Evolutionary conservation across 352 stramenopile genomes (phyloP), one percentile per base, ranked within the genome.

Genomic region (Globisporangium paroecandrum): DNA sequence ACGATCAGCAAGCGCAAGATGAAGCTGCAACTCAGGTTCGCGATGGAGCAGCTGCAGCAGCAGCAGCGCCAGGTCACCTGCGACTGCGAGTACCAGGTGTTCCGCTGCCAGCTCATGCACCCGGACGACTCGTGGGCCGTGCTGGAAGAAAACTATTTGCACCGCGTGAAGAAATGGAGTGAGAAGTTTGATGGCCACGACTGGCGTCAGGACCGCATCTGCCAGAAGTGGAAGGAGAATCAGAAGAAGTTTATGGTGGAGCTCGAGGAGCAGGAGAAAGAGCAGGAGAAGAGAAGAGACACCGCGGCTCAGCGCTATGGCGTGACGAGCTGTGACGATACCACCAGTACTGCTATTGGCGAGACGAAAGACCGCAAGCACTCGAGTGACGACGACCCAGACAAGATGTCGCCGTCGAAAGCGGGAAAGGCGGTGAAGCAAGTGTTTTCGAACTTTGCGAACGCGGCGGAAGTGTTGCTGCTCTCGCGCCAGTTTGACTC

Each of bases 221-320:
- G 84, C 60, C 82, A 90, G 62, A 89, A 89, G 69, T 90, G 84
- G 84, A 79, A 79, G 53, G 82, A 89, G 57, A 82, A 90, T 60
- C 82, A 92, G 64, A 76, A 85, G 51, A 78, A 77, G 34, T 81
- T 88, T 55, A 54, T 62, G n/a, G 54, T 73, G n/a, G 72, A 71
- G 46, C 36, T 8, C 22, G 49, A 46, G 10, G 49, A 46, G 12
- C 38, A 22, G 32, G 32, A 38, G 8, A 38, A 38, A 38, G 32
- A 38, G 7, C 24, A 27, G 20, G 22, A 62, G 36, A 51, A 56
- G 43, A 43, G 29, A 25, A 25, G 22, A 5, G 43, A 25, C 25
- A n/a, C 27, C 49, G 12, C 41, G 67, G 27, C 36, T 24, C 36
- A 20, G 51, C 2, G 4, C 49, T 24, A 24, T 22, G 4, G 27